Percentiles rank a stretch among this genome's conserved stretches.
phyloP scores from a whole-genome alignment of 306 rosid genomes.

The Begonia loranthoides region DNA sequence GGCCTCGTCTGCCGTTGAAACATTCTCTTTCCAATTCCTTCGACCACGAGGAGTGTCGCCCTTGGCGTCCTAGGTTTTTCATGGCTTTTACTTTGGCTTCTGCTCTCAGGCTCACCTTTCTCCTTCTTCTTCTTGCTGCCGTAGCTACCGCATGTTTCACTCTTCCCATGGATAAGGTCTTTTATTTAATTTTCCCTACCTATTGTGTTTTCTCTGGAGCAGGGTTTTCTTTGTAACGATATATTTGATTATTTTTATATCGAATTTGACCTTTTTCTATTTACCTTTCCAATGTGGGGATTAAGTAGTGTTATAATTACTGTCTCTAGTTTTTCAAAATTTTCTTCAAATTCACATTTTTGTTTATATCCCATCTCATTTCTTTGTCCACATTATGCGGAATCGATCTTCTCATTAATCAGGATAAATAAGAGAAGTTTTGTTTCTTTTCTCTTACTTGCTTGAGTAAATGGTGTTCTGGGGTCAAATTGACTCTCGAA shows the following conservation, averaged over 20 bases:
- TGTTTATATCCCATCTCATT: not conserved
- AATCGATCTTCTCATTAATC: not conserved
- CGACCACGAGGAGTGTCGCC: conserved; percentile 17
- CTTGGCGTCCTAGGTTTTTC: conserved; percentile 25
- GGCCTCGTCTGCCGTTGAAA: conserved; percentile 26
- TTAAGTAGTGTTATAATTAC: not conserved
- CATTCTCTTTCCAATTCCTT: conserved; percentile 16
- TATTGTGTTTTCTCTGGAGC: too few species aligned
- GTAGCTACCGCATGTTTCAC: conserved; percentile 24
- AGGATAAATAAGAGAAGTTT: too few species aligned
- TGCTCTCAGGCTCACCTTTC: conserved; percentile 18
- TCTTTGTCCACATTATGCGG: not conserved
- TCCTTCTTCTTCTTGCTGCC: conserved; percentile 30
- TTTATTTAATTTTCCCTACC: too few species aligned
- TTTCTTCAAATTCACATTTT: not conserved
- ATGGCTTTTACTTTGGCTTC: conserved; percentile 27
- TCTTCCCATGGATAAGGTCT: conserved; percentile 37
- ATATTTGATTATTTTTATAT: too few species aligned
- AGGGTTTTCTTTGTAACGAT: too few species aligned
- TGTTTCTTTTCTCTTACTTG: not conserved
- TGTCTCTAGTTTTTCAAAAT: not conserved
- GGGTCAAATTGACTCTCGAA: not conserved
- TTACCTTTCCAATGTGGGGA: conserved; percentile 1
- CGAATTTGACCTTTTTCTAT: not conserved
- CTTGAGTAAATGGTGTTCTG: not conserved